These are phyloP conservation scores for Blattamonas nauphoetae DNA, from an alignment of 78 protist species.

Conservation along the genomic window DNA sequence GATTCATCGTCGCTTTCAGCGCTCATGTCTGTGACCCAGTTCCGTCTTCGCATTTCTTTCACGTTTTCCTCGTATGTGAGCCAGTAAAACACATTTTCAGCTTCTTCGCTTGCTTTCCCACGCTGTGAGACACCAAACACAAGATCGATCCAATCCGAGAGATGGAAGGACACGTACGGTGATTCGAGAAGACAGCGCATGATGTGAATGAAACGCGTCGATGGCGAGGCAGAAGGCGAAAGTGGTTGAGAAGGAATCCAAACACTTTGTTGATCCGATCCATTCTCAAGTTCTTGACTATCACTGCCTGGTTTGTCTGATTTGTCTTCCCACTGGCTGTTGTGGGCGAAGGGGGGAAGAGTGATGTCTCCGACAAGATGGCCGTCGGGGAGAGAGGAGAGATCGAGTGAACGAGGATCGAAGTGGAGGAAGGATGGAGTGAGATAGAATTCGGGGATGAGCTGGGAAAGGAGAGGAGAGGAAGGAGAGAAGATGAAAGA, in stretches of 20 bases:
- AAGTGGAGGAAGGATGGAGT: neutral
- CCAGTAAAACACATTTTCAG: neutral
- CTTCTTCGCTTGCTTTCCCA: neutral
- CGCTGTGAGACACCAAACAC: neutral
- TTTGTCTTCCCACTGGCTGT: no score
- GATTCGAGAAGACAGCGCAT: neutral
- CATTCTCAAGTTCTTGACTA: no score
- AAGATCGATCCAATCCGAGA: slow-evolving; percentile 3
- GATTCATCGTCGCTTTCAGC: neutral
- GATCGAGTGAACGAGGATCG: neutral
- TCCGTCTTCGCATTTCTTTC: neutral
- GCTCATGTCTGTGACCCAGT: neutral
- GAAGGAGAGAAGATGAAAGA: no score
- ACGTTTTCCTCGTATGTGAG: neutral
- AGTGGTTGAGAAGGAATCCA: no score
- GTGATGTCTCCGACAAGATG: neutral
- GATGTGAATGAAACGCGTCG: neutral
- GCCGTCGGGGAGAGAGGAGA: neutral
- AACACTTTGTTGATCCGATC: no score
- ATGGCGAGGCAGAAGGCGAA: no score
- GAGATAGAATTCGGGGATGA: neutral
- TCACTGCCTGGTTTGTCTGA: no score
- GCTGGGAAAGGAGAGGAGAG: no score
- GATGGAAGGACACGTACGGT: neutral
- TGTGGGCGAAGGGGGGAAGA: no score